A percentile compares a stretch with the other conserved stretches of the same genome.
Conservation (phyloP, 441 rosid genomes). For the Bruguiera hainesii region DNA sequence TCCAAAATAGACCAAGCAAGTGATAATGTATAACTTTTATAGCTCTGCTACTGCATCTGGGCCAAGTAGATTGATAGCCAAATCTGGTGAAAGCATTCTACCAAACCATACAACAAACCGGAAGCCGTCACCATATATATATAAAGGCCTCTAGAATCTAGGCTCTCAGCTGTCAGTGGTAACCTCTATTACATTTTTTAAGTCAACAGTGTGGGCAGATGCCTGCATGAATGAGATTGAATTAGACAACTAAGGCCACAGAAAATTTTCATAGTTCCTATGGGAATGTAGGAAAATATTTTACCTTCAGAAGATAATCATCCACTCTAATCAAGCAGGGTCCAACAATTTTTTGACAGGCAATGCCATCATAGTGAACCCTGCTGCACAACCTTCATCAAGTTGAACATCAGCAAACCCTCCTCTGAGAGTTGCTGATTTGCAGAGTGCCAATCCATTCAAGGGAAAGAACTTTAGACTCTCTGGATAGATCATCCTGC, state of each 20-base stretch:
- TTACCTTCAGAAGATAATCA: conserved; percentile 75
- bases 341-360: conserved; percentile 85
- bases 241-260: conserved; percentile 15
- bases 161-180: conserved; percentile 80
- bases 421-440: conserved; percentile 77
- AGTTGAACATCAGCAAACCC: conserved; percentile 83
- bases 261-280: conserved; percentile 3
- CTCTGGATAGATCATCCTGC: conserved; percentile 92
- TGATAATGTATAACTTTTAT: conserved; percentile 55
- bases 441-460: conserved; percentile 82
- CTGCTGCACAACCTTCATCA: conserved; percentile 91
- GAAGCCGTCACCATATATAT: conserved; percentile 79
- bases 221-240: conserved; percentile 45
- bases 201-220: conserved; percentile 43
- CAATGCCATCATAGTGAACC: conserved; percentile 87
- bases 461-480: conserved; percentile 74
- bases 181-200: conserved; percentile 42
- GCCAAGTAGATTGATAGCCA: conserved; percentile 75
- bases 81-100: conserved; percentile 83
- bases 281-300: conserved; percentile 11
- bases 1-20: background rate
- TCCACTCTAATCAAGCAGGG: conserved; percentile 84
- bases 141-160: conserved; percentile 93
- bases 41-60: conserved; percentile 85
- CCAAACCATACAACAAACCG: conserved; percentile 92